Percentiles rank a stretch among this genome's conserved stretches.
These are phyloP conservation scores for Aspergillus carlsbadensis DNA, from an alignment of 495 filamentous ascomycete genomes.

Conservation along the genomic window DNA sequence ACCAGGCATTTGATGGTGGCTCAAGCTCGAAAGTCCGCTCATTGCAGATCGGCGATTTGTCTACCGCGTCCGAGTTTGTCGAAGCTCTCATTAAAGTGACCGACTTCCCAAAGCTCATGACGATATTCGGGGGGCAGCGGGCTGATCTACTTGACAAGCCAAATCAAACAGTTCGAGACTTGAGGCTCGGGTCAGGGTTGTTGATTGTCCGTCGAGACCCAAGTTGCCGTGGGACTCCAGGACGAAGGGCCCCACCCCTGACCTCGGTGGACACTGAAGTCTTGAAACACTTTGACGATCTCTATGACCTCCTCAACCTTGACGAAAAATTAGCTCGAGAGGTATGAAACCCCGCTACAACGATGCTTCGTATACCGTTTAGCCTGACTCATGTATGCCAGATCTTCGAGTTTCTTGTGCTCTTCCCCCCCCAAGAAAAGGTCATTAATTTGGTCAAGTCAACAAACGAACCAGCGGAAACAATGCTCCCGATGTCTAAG, in stretches of 20 bases:
- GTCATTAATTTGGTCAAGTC: slow-evolving; percentile 59
- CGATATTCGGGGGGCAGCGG: slow-evolving; percentile 50
- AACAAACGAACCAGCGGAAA: slow-evolving; percentile 47
- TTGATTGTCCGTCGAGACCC: slow-evolving; percentile 53
- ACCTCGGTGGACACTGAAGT: slow-evolving; percentile 70
- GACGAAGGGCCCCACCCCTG: slow-evolving; percentile 33
- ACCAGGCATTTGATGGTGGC: slow-evolving; percentile 68
- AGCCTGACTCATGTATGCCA: slow-evolving; percentile 26
- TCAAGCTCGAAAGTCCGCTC: slow-evolving; percentile 53
- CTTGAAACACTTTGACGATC: slow-evolving; percentile 77
- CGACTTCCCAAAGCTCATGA: slow-evolving; percentile 66
- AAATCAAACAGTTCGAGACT: slow-evolving; percentile 36
- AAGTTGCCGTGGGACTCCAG: slow-evolving; percentile 33
- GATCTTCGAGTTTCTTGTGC: slow-evolving; percentile 72
- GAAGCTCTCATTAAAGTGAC: slow-evolving; percentile 63
- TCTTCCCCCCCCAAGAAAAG: slow-evolving; percentile 68
- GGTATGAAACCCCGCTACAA: slow-evolving; percentile 37
- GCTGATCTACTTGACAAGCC: slow-evolving; percentile 44
- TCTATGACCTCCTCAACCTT: slow-evolving; percentile 79
- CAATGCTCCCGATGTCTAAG: slow-evolving; percentile 65
- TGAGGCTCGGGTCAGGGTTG: slow-evolving; percentile 57
- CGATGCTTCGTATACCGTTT: neutral
- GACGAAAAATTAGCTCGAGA: slow-evolving; percentile 69
- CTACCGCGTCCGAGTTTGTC: slow-evolving; percentile 65
- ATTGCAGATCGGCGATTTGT: slow-evolving; percentile 64